phyloP scores from a whole-genome alignment of 768 basidiomycete species.

The Mycena leptocephala region DNA sequence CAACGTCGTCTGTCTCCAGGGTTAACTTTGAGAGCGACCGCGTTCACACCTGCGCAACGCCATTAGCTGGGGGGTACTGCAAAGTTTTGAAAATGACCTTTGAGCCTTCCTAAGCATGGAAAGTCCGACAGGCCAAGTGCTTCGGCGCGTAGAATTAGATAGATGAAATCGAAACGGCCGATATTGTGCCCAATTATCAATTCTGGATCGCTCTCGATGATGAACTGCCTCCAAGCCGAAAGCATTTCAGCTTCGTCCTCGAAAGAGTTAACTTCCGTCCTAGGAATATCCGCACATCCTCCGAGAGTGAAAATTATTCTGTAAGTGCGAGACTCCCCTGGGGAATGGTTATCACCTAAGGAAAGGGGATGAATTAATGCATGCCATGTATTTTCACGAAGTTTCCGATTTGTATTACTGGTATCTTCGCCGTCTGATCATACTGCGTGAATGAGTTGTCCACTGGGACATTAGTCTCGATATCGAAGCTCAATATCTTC shows the following conservation, averaged over 20 bases:
- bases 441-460: not conserved
- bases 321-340: not conserved
- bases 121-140: not conserved
- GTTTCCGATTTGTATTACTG: constrained; percentile 12
- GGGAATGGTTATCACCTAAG: not conserved
- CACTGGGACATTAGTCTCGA: constrained; percentile 18
- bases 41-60: not conserved
- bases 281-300: constrained; percentile 81
- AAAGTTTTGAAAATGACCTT: not conserved
- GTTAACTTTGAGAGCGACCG: not conserved
- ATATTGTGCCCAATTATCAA: constrained; percentile 86
- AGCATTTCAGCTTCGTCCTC: constrained; percentile 72
- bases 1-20: not conserved
- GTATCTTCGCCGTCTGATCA: not conserved
- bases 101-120: constrained; percentile 18
- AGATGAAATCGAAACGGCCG: constrained; percentile 82
- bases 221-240: constrained; percentile 75
- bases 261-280: constrained; percentile 82
- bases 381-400: not conserved
- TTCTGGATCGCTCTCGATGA: constrained; percentile 81
- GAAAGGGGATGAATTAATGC: not conserved
- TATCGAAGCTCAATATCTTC: constrained; percentile 36
- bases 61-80: not conserved
- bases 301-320: constrained; percentile 86
- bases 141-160: constrained; percentile 80